Evolutionary conservation across 345 rosid genomes (phyloP), one percentile per base, ranked within the genome.

Genomic region (Aurinia saxatilis): DNA sequence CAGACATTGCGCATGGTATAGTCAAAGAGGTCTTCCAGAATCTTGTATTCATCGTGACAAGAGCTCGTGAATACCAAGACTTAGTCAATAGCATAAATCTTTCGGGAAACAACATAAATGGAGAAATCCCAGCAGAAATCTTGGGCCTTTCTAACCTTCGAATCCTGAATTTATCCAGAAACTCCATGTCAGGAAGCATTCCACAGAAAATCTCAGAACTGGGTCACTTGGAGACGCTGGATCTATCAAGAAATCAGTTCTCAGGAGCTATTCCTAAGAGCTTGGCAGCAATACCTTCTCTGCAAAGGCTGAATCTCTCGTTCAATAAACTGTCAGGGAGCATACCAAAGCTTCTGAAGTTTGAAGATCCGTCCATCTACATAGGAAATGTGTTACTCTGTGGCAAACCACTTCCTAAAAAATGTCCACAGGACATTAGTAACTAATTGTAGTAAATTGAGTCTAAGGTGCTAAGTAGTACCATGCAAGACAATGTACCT

Each of bases 211-310:
- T 77, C 3, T 70, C 73, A 7, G 47, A 57, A 5, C 57, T 79
- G 21, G 13, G 52, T 36, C 41, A 16, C 57, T 57, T 82, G 71
- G 70, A 73, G 65, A 31, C 66, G 19, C 69, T 79, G 30, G 79
- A 81, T 69, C 35, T 82, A 50, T 68, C 84, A 7, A 64, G 65
- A 50, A 85, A 85, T 78, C 34, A 7, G 66, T 46, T 79, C 4
- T 72, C 84, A 1, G 86, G 88, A 19, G 8, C 54, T 11, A 76
- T 85, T 68, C 88, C 84, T 6, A 47, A 53, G 50, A 70, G 73
- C 63, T 65, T 81, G 58, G 63, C 71, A n/a, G 49, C 60, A 11
- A 62, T 84, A 65, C 25, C 68, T 41, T 58, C 71, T 21, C 59
- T 84, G 48, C 54, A 53, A 23, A 57, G 40, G 23, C 45, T 86